A percentile compares a stretch with the other conserved stretches of the same genome.
Conservation (phyloP, 345 rosid genomes). For the Euphorbia lathyris region DNA sequence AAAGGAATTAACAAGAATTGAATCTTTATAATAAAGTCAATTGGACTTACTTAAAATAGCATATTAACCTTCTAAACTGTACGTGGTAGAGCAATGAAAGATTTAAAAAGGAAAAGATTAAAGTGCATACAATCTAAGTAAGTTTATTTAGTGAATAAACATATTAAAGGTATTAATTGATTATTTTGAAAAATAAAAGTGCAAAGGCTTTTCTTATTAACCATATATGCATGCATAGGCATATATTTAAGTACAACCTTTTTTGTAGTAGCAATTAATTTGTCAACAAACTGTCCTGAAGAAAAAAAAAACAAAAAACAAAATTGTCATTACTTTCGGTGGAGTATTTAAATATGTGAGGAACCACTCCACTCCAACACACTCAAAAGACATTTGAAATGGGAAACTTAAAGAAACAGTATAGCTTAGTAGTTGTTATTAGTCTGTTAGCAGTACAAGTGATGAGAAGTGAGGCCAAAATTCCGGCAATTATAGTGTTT, state of each 20-base stretch:
- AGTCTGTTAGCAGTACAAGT: background rate
- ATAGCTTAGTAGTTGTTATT: background rate
- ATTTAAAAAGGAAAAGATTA: no score
- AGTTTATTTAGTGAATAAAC: no score
- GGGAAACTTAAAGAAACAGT: slow-evolving; percentile 1
- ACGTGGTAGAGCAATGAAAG: no score
- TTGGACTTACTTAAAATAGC: no score
- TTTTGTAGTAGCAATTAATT: slow-evolving; percentile 8
- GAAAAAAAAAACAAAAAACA: background rate
- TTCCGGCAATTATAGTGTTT: slow-evolving; percentile 21
- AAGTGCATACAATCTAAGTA: no score
- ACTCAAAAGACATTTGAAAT: background rate
- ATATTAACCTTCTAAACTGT: no score
- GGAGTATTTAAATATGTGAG: background rate
- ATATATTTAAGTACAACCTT: background rate
- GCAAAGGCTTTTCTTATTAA: no score
- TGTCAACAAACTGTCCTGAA: slow-evolving; percentile 3
- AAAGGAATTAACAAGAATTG: no score
- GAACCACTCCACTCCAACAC: background rate
- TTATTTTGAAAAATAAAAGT: no score
- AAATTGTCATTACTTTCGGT: background rate
- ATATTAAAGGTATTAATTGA: no score
- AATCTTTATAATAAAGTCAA: no score
- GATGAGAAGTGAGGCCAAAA: slow-evolving; percentile 11
- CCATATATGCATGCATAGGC: no score